phyloP scores from a whole-genome alignment of 331 rosid species.

The Pyracantha coccinea region DNA sequence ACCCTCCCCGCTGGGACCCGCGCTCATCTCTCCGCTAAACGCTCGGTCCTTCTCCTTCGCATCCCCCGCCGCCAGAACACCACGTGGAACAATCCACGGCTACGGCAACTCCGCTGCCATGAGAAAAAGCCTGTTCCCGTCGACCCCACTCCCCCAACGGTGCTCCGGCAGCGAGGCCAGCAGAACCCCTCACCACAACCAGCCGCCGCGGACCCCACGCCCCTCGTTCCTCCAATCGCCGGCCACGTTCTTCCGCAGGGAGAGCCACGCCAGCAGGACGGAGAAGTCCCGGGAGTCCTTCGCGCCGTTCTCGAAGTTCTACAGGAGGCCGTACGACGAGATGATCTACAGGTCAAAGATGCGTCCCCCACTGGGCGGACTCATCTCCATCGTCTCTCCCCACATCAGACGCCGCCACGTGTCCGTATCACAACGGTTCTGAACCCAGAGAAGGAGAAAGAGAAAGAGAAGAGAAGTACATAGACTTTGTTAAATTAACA shows the following conservation, averaged over 20 bases:
- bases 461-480: constrained; percentile 11
- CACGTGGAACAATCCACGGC: constrained; percentile 31
- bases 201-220: constrained; percentile 42
- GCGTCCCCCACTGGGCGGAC: constrained; percentile 96
- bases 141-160: constrained; percentile 78
- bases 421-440: constrained; percentile 77
- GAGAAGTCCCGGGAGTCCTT: constrained; percentile 73
- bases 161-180: constrained; percentile 16
- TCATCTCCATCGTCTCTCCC: constrained; percentile 76
- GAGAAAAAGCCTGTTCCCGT: constrained; percentile 66
- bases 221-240: constrained; percentile 88
- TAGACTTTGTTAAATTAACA: constrained; percentile 14
- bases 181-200: constrained; percentile 12
- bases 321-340: constrained; percentile 84
- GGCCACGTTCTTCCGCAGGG: constrained; percentile 67
- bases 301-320: constrained; percentile 58
- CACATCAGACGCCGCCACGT: constrained; percentile 82
- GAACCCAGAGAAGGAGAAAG: not conserved
- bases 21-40: constrained; percentile 80
- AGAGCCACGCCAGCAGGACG: constrained; percentile 47
- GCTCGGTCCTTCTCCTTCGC: constrained; percentile 92
- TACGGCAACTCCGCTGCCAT: constrained; percentile 18
- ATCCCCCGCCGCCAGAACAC: constrained; percentile 57
- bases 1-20: constrained; percentile 46
- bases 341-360: constrained; percentile 91